Evolutionary conservation across 2,329 filamentous ascomycete genomes (phyloP).

Genomic region (Paecilomyces dactylethromorphus): DNA sequence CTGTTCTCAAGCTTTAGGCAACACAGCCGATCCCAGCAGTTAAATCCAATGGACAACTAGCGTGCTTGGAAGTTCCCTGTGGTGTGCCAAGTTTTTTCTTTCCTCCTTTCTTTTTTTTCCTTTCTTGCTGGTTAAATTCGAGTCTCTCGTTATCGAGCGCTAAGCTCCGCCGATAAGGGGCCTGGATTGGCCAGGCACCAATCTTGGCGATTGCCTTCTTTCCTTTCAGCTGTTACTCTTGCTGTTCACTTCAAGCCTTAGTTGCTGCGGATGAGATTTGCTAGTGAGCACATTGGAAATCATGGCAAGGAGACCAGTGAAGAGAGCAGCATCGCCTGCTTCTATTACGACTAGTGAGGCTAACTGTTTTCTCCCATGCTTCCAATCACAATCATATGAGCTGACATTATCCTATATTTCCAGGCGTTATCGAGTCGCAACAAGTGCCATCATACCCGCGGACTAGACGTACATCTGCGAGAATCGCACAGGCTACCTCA

Average conservation of each 20-base stretch:
- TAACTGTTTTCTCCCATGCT: neutral
- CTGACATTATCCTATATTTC: neutral
- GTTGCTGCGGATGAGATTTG: neutral
- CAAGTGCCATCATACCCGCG: neutral
- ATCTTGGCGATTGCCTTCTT: neutral
- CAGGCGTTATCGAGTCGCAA: neutral
- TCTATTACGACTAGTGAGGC: neutral
- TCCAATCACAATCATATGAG: neutral
- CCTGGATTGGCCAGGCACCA: neutral
- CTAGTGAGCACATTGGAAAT: neutral
- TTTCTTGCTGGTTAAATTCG: neutral
- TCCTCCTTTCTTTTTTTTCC: neutral
- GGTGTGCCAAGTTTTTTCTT: neutral
- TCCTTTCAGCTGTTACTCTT: neutral
- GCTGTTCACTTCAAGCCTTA: neutral
- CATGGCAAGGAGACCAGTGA: neutral
- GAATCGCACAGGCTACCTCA: constrained; percentile 12
- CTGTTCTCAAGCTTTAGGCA: neutral
- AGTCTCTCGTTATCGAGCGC: neutral
- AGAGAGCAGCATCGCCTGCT: neutral
- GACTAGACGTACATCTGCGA: constrained; percentile 16
- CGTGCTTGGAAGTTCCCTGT: neutral
- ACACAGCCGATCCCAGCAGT: neutral
- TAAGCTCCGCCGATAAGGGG: neutral
- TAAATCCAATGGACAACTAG: neutral